These are phyloP conservation scores for Nidularia sp. DNA, from an alignment of 768 basidiomycete species.

Conservation along the genomic window DNA sequence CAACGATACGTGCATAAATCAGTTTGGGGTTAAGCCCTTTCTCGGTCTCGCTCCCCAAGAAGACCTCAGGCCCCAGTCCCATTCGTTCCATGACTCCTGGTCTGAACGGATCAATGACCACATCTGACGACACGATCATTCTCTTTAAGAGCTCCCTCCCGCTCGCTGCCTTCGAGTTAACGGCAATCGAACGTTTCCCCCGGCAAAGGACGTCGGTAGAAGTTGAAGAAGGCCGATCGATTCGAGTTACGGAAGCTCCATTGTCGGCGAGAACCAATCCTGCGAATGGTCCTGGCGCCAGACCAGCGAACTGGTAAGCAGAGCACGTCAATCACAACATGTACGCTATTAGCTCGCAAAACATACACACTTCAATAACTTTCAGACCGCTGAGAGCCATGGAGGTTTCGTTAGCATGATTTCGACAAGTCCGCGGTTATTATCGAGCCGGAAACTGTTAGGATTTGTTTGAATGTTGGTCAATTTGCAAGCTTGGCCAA, in stretches of 20 bases:
- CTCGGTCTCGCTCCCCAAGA: slow-evolving; percentile 42
- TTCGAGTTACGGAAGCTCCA: slow-evolving; percentile 71
- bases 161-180: slow-evolving; percentile 59
- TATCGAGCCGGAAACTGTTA: slow-evolving; percentile 8
- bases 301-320: slow-evolving; percentile 62
- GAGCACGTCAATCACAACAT: neutral
- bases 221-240: slow-evolving; percentile 55
- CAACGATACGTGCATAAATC: slow-evolving; percentile 72
- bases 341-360: neutral
- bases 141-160: slow-evolving; percentile 54
- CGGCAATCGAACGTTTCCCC: slow-evolving; percentile 70
- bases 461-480: slow-evolving; percentile 12
- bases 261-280: slow-evolving; percentile 77
- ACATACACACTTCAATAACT: slow-evolving; percentile 40
- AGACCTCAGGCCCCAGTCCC: slow-evolving; percentile 72
- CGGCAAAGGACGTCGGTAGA: slow-evolving; percentile 56
- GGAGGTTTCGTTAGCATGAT: neutral
- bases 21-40: slow-evolving; percentile 58
- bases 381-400: slow-evolving; percentile 51
- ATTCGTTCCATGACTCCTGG: slow-evolving; percentile 80
- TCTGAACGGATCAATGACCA: slow-evolving; percentile 80
- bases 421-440: neutral
- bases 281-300: slow-evolving; percentile 80
- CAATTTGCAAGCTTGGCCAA: slow-evolving; percentile 15
- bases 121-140: slow-evolving; percentile 65